Evolutionary conservation across 176 grass and related monocot species (phyloP), one percentile per base, ranked within the genome.

Genomic region (Phragmites australis): DNA sequence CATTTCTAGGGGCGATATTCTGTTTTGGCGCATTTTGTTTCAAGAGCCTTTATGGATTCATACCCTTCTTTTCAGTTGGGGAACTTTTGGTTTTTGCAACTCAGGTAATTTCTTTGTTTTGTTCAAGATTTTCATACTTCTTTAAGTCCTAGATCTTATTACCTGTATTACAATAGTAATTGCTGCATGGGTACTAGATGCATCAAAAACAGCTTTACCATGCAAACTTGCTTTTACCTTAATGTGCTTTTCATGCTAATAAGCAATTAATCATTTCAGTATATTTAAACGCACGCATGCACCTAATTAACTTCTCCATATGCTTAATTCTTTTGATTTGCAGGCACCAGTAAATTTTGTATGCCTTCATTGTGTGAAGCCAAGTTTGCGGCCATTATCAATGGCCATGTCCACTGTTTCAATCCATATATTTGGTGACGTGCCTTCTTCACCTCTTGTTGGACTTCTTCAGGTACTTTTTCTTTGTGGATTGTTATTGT

Each of bases 361-460:
- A 76, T 99, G 96, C 82, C 93, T 99, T 83, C 96, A 99, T 65
- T 82, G 69, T 84, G 88, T 99, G 73, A 95, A 88, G 74, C 90
- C 93, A 81, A 88, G 81, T 64, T 86, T 99, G 79, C 91, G 96
- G 67, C 92, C 92, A 76, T 78, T 99, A 68, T 89, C 96, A 71
- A 99, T 99, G 92, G 96, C 96, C 2, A 91, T 99, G 76, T 99
- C 96, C 39, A 99, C 96, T 74, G 96, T 99, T 89, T 84, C 92
- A 25, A 99, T 99, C 71, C 96, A 99, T 82, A 93, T 99, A 93
- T 99, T 99, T 70, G 96, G 96, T 68, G 96, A 99, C 74, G 96
- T 99, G 42, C 96, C 96, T 68, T 99, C 96, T 75, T 95, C 96
- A 55, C 96, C 96, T 72, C 72, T 99, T 56, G 96, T 99, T 84